These are phyloP conservation scores for Exserohilum rostratum DNA, from an alignment of 2,329 filamentous ascomycete species.

Conservation along the genomic window DNA sequence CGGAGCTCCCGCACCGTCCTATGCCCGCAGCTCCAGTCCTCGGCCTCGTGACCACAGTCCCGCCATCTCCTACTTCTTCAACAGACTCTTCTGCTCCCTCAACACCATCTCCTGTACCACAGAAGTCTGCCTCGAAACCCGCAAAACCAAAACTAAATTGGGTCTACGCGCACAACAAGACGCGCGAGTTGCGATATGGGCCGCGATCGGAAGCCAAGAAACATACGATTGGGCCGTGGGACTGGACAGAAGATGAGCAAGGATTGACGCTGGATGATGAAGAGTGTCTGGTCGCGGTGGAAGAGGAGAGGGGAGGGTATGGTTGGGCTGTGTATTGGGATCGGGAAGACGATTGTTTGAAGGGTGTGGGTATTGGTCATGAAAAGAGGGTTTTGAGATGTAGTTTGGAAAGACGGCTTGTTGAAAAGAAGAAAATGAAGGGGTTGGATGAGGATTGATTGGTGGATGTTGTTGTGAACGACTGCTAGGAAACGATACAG, in stretches of 20 bases:
- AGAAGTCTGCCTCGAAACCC: background rate
- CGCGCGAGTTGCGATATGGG: slow-evolving; percentile 66
- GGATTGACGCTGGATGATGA: slow-evolving; percentile 61
- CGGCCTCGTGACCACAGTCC: slow-evolving; percentile 58
- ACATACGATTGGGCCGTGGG: slow-evolving; percentile 80
- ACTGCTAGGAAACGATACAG: too few relatives aligned
- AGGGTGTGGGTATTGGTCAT: slow-evolving; percentile 44
- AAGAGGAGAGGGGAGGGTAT: slow-evolving; percentile 55
- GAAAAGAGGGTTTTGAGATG: slow-evolving; percentile 53
- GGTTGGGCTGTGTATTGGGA: slow-evolving; percentile 63
- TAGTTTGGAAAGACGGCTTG: slow-evolving; percentile 52
- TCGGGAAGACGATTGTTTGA: slow-evolving; percentile 54
- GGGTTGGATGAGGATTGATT: slow-evolving; percentile 21
- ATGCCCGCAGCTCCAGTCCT: slow-evolving; percentile 48
- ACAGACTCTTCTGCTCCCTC: slow-evolving; percentile 45
- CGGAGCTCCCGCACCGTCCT: slow-evolving; percentile 46
- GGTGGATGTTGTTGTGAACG: background rate
- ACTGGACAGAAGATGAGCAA: slow-evolving; percentile 70
- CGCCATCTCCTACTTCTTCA: slow-evolving; percentile 11
- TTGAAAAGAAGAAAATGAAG: slow-evolving; percentile 22
- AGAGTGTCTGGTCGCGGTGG: slow-evolving; percentile 63
- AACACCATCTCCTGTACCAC: slow-evolving; percentile 8
- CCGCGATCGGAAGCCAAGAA: slow-evolving; percentile 73
- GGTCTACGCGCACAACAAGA: slow-evolving; percentile 68
- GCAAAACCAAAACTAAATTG: slow-evolving; percentile 66